phyloP scores from a whole-genome alignment of 116 monocot species.

The Cymodocea nodosa region DNA sequence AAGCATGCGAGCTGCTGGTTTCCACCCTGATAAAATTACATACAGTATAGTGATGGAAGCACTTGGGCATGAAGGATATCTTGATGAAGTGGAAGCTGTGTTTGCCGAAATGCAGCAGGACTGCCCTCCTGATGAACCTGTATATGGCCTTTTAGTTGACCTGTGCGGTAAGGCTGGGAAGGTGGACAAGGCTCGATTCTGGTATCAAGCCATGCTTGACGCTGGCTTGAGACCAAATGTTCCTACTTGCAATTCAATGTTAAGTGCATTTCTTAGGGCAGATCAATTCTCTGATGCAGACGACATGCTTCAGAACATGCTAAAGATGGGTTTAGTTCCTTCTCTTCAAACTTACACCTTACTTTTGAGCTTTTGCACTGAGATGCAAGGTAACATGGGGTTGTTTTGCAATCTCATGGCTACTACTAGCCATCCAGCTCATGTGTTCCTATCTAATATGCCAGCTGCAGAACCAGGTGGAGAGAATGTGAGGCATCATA shows the following conservation, averaged over 20 bases:
- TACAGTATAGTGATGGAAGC: conserved; percentile 92
- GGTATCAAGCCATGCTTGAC: conserved; percentile 79
- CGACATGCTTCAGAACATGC: conserved; percentile 58
- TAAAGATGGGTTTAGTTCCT: conserved; percentile 46
- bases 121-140: conserved; percentile 85
- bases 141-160: conserved; percentile 82
- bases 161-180: conserved; percentile 93
- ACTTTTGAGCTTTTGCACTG: conserved; percentile 72
- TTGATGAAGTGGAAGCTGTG: conserved; percentile 69
- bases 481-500: conserved; percentile 60
- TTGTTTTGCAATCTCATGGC: conserved; percentile 63
- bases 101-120: conserved; percentile 71
- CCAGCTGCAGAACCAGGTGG: conserved; percentile 83
- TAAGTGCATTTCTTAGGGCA: conserved; percentile 71
- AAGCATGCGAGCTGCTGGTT: conserved; percentile 82
- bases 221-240: conserved; percentile 76
- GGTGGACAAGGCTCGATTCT: conserved; percentile 59
- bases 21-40: conserved; percentile 87
- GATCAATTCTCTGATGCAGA: conserved; percentile 55
- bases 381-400: conserved; percentile 26
- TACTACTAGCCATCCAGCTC: conserved; percentile 79
- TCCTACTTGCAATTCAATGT: conserved; percentile 84
- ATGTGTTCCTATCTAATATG: conserved; percentile 50
- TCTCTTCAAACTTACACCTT: conserved; percentile 93
- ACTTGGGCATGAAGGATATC: conserved; percentile 64